Base-by-base conservation (phyloP, 306 rosid species). In the Cyamopsis tetragonoloba region DNA sequence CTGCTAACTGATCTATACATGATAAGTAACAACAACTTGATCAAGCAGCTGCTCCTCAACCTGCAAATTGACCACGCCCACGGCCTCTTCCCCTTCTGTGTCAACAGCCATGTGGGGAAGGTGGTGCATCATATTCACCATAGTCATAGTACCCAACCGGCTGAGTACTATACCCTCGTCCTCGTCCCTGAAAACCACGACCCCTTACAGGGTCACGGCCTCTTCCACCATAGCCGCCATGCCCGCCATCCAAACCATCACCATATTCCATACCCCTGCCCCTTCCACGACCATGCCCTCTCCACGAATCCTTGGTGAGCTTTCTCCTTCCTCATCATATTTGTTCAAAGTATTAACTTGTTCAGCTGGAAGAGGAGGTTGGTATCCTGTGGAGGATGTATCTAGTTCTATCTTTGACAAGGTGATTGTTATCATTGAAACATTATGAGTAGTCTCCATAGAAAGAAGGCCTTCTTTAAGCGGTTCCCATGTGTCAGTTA, bases 401-500 rank as follows among this genome's bases (percentile, higher is more conserved):
- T 77, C 82, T 34, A 92, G 77, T 63, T 87, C 84, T 41, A 76
- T 74, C 79, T 77, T 53, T 17, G 26, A 48, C 3, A 27, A 22
- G 41, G 5, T 26, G 62, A 42, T n/a, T n/a, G n/a, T n/a, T n/a
- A n/a, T n/a, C n/a, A n/a, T n/a, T n/a, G n/a, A n/a, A n/a, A n/a
- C n/a, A n/a, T n/a, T n/a, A n/a, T n/a, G n/a, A n/a, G n/a, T n/a
- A n/a, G n/a, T n/a, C n/a, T n/a, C n/a, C 41, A 54, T 10, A 53
- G n/a, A 49, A 68, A 84, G 88, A 72, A 92, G 85, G 88, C 98
- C 96, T 77, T 92, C 95, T 84, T 92, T 96, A 0, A 89, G 86
- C 5, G 98, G 98, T 56, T 92, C 96, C 91, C 96, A 92, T 24
- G 62, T 79, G 31, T 92, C 98, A 8, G 89, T 92, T 48, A 92